Evolutionary conservation across 2,329 filamentous ascomycete species (phyloP), one percentile per base, ranked within the genome.

Genomic region (Pleurostoma richardsiae): DNA sequence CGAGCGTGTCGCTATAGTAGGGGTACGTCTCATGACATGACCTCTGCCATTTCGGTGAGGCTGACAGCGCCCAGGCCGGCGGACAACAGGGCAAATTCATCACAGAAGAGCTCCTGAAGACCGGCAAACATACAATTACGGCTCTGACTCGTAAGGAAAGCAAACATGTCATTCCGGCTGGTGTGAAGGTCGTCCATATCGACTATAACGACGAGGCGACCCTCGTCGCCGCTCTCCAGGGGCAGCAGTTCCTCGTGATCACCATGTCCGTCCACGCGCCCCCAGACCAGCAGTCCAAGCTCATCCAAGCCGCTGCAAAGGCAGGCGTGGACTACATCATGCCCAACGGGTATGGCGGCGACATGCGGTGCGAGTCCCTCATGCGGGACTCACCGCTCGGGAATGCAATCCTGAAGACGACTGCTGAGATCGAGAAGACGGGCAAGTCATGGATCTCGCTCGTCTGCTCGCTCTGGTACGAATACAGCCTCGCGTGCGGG

Each of bases 251-350:
- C 39, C 55, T 57, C 19, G 41, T 55, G 11, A 41, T 55, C 44
- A 52, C 52, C 8, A 43, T 62, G 27, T 48, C 45, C 29, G 50
- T 57, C 31, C 39, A 46, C 8, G 49, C 50, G 10, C 51, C 50
- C 19, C 42, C 43, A 19, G 29, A 48, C 44, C 30, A 54, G 30
- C 39, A 42, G 30, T 43, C 43, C 30, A 40, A 75, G 50, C 64
- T 83, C n/a, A 62, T 82, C 48, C 59, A 66, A 5, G 80, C 80
- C 1, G 80, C 80, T 0, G 73, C 70, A 6, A 70, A 71, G 29
- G 78, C 80, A 0, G 72, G 72, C 2, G 67, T 84, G 3, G 65
- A 69, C 1, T 82, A 73, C 55, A 53, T 83, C 43, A 65, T 83
- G 54, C 79, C 79, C 2, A 82, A 81, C 52, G 63, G 63, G 27